Evolutionary conservation across 768 basidiomycete species (phyloP).

Genomic region (Erythrobasidium yunnanense): DNA sequence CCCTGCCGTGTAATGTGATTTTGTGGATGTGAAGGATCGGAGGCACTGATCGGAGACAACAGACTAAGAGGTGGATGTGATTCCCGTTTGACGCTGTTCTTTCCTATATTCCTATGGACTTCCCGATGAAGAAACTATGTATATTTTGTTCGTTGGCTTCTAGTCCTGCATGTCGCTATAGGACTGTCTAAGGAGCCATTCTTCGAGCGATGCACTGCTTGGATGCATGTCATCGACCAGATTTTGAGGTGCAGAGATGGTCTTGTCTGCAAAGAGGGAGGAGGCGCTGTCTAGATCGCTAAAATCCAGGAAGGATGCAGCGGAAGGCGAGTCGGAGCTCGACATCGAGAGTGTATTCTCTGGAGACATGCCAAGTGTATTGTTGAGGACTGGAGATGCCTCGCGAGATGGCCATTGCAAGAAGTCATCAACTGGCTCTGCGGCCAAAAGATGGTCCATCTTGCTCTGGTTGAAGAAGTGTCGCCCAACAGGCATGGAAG

Average conservation of each 20-base stretch:
- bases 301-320: slow-evolving; percentile 2
- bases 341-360: background rate
- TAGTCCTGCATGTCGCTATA: too few species aligned
- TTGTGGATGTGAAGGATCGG: too few species aligned
- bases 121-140: too few species aligned
- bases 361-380: background rate
- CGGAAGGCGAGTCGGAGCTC: background rate
- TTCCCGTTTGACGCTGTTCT: too few species aligned
- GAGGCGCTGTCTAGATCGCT: too few species aligned
- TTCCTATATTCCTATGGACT: too few species aligned
- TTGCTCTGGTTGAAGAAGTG: background rate
- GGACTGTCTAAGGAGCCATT: slow-evolving; percentile 11
- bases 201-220: slow-evolving; percentile 10
- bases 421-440: background rate
- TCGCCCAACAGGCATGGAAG: background rate
- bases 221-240: background rate
- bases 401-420: slow-evolving; percentile 10
- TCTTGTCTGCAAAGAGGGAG: background rate
- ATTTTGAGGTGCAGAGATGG: background rate
- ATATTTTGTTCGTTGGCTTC: too few species aligned
- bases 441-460: background rate
- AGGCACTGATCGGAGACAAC: too few species aligned
- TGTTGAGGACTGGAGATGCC: too few species aligned
- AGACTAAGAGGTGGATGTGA: too few species aligned
- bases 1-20: too few species aligned